Evolutionary conservation across 2,329 filamentous ascomycete genomes (phyloP).

Genomic region (Neofusicoccum ribis): DNA sequence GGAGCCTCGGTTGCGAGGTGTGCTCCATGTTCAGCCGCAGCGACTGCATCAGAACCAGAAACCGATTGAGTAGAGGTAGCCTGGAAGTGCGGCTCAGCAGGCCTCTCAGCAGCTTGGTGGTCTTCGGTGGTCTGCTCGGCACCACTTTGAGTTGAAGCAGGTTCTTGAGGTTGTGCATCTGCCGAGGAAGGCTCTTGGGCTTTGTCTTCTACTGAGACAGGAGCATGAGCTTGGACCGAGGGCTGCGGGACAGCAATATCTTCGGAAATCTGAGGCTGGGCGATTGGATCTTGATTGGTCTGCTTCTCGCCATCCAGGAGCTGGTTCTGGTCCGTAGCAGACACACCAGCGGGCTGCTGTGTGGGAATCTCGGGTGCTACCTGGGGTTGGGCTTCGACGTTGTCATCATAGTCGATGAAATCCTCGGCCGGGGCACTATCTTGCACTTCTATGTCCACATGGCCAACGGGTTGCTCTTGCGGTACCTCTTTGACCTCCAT

Average conservation of each 20-base stretch:
- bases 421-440: constrained; percentile 23
- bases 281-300: not conserved
- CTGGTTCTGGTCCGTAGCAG: not conserved
- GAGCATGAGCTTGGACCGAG: not conserved
- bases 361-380: not conserved
- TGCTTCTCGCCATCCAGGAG: not conserved
- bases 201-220: not conserved
- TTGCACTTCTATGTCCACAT: constrained; percentile 22
- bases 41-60: not conserved
- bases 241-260: not conserved
- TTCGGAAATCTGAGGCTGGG: not conserved
- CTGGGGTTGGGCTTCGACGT: constrained; percentile 5
- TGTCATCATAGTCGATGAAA: constrained; percentile 18
- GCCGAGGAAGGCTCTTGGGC: not conserved
- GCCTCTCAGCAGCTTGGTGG: not conserved
- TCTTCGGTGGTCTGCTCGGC: not conserved
- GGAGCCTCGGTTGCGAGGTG: not conserved
- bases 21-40: not conserved
- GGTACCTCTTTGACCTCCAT: constrained; percentile 12
- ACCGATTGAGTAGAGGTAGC: not conserved
- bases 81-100: not conserved
- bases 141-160: not conserved
- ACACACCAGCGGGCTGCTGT: not conserved
- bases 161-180: not conserved
- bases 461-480: not conserved